A percentile compares a stretch with the other conserved stretches of the same genome.
These are phyloP conservation scores for Cyberlindnera amylophila DNA, from an alignment of 805 yeast species.

Conservation along the genomic window DNA sequence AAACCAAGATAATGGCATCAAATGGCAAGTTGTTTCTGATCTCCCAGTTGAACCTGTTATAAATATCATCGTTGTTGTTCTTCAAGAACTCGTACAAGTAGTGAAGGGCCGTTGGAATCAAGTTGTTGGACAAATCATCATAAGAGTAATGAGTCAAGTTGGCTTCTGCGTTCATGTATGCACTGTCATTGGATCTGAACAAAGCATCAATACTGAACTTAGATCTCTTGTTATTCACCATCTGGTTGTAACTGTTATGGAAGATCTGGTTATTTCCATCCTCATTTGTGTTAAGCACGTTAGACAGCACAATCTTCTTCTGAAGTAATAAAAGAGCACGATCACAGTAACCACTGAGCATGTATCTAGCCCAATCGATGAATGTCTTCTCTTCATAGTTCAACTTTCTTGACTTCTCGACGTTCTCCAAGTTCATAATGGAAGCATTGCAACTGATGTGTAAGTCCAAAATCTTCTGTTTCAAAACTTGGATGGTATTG, in stretches of 20 bases:
- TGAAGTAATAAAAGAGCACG: conserved; percentile 44
- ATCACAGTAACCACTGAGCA: conserved; percentile 50
- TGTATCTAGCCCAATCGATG: conserved; percentile 44
- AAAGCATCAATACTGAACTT: conserved; percentile 25
- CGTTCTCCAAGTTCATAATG: conserved; percentile 37
- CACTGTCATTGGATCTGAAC: conserved; percentile 14
- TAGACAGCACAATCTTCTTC: conserved; percentile 33
- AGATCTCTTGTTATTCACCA: conserved; percentile 27
- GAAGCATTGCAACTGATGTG: conserved; percentile 48
- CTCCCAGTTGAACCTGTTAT: conserved; percentile 58
- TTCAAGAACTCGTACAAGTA: conserved; percentile 52
- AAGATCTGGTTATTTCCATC: conserved; percentile 25
- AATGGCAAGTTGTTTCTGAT: conserved; percentile 57
- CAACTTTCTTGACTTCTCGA: conserved; percentile 34
- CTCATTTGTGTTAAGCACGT: conserved; percentile 26
- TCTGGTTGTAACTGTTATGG: conserved; percentile 27
- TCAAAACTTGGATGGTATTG: conserved; percentile 40
- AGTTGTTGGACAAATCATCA: conserved; percentile 47
- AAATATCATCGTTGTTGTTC: conserved; percentile 42
- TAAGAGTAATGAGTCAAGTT: conserved; percentile 37
- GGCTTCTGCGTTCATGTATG: conserved; percentile 13
- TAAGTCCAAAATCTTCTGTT: conserved; percentile 45
- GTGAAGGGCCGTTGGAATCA: conserved; percentile 54
- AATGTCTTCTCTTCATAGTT: conserved; percentile 37
- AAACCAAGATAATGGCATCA: conserved; percentile 50